These are phyloP conservation scores for Tubosaeta brunneosetosa DNA, from an alignment of 768 basidiomycete genomes.

Conservation along the genomic window DNA sequence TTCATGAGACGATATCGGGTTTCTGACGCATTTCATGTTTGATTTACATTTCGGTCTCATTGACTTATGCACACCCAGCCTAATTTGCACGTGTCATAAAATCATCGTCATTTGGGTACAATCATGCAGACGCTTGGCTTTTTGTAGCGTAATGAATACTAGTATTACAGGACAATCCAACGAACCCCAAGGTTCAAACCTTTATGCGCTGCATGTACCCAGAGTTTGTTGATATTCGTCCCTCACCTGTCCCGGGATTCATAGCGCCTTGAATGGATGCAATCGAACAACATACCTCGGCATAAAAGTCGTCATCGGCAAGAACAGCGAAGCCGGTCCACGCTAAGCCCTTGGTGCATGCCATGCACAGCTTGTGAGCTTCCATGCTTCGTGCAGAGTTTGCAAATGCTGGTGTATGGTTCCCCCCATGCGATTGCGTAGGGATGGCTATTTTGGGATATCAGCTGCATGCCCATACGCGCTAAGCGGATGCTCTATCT, in stretches of 20 bases:
- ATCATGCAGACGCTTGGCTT: constrained; percentile 4
- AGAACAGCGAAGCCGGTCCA: constrained; percentile 57
- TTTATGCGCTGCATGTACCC: not conserved
- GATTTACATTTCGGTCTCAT: constrained; percentile 15
- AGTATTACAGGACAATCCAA: constrained; percentile 14
- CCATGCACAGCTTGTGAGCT: constrained; percentile 60
- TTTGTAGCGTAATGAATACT: constrained; percentile 10
- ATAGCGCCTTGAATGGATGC: not conserved
- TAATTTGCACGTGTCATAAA: constrained; percentile 19
- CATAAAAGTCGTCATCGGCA: constrained; percentile 52
- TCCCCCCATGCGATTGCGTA: constrained; percentile 65
- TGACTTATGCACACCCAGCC: constrained; percentile 13
- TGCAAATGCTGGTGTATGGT: constrained; percentile 69
- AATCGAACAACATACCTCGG: constrained; percentile 37
- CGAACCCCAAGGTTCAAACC: not conserved
- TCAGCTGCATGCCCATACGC: constrained; percentile 10
- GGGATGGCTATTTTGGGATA: constrained; percentile 53
- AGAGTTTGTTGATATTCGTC: constrained; percentile 20
- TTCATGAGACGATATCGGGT: constrained; percentile 11
- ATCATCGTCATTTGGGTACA: constrained; percentile 14
- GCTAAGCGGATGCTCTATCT: constrained; percentile 13
- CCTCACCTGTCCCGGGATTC: constrained; percentile 19
- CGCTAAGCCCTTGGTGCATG: constrained; percentile 57
- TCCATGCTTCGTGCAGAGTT: constrained; percentile 52
- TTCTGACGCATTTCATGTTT: constrained; percentile 11